phyloP scores from a whole-genome alignment of 176 grass and related monocot genomes.

The Bolboschoenus planiculmis region DNA sequence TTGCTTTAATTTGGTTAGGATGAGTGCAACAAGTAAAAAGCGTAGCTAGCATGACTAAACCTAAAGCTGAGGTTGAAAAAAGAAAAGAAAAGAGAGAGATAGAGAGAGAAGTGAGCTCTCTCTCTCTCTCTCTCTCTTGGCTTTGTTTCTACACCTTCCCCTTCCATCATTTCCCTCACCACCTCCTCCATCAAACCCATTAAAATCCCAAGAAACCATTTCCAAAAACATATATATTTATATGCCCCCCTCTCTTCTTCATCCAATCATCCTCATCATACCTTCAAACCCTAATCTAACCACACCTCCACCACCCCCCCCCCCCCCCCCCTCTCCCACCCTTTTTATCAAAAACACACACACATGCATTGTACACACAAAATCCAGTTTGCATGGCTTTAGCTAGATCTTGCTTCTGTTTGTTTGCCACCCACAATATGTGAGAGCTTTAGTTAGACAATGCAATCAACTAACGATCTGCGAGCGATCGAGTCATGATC shows the following conservation, averaged over 20 bases:
- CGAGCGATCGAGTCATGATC: slow-evolving; percentile 10
- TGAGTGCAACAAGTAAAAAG: slow-evolving; percentile 27
- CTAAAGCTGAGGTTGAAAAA: slow-evolving; percentile 22
- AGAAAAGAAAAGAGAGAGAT: neutral
- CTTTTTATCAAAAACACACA: too few species aligned
- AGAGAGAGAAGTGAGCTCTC: slow-evolving; percentile 14
- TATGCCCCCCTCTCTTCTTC: neutral
- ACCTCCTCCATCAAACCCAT: slow-evolving; percentile 35
- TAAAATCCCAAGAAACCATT: slow-evolving; percentile 33
- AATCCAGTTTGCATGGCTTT: slow-evolving; percentile 19
- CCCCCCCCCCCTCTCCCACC: too few species aligned
- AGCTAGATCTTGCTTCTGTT: slow-evolving; percentile 13
- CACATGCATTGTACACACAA: too few species aligned
- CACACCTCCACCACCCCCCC: neutral
- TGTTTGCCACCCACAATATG: slow-evolving; percentile 28
- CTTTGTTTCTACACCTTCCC: slow-evolving; percentile 40
- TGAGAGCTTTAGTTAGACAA: slow-evolving; percentile 23
- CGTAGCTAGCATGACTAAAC: slow-evolving; percentile 32
- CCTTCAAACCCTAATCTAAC: neutral
- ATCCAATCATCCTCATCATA: slow-evolving; percentile 13
- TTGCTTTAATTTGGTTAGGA: slow-evolving; percentile 28
- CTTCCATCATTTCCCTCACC: slow-evolving; percentile 69
- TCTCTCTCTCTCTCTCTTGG: too few species aligned
- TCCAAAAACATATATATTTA: slow-evolving; percentile 14
- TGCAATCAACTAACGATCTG: slow-evolving; percentile 24